Conservation (phyloP, 345 rosid species). For the Populus davidiana region DNA sequence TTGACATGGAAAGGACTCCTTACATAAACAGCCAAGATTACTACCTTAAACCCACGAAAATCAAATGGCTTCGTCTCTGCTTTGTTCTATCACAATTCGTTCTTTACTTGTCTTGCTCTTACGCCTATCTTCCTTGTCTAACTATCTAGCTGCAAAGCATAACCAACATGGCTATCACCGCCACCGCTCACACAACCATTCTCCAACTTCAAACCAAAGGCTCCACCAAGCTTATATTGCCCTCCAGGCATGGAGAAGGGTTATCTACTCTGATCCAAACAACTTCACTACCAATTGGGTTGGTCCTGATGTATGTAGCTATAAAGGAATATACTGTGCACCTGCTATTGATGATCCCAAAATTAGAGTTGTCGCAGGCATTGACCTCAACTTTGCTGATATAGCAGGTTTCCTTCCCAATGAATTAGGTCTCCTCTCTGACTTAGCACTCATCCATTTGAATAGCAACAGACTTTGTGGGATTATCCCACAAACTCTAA, state of each 20-base stretch:
- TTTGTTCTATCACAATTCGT: constrained; percentile 16
- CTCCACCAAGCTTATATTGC: constrained; percentile 71
- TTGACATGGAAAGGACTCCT: constrained; percentile 20
- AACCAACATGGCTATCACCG: constrained; percentile 21
- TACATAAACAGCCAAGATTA: constrained; percentile 23
- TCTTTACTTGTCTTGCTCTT: constrained; percentile 30
- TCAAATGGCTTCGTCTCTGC: constrained; percentile 43
- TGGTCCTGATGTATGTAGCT: constrained; percentile 70
- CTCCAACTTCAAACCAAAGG: constrained; percentile 37
- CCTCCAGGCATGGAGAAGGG: constrained; percentile 69
- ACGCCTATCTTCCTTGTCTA: constrained; percentile 24
- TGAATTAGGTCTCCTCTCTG: constrained; percentile 67
- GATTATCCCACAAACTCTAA: constrained; percentile 52
- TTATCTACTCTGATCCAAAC: constrained; percentile 76
- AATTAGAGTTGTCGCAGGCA: constrained; percentile 59
- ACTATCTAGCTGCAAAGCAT: constrained; percentile 47
- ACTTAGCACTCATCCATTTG: constrained; percentile 70
- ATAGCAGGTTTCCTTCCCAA: constrained; percentile 82
- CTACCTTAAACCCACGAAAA: constrained; percentile 16
- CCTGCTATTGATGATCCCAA: constrained; percentile 44
- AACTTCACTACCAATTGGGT: constrained; percentile 76
- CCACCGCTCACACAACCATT: constrained; percentile 33
- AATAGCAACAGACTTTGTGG: constrained; percentile 92
- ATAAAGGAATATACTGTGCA: constrained; percentile 62
- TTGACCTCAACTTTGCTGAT: constrained; percentile 68